Base-by-base conservation (phyloP, 2,329 filamentous ascomycete species). In the Microsporum audouinii region DNA sequence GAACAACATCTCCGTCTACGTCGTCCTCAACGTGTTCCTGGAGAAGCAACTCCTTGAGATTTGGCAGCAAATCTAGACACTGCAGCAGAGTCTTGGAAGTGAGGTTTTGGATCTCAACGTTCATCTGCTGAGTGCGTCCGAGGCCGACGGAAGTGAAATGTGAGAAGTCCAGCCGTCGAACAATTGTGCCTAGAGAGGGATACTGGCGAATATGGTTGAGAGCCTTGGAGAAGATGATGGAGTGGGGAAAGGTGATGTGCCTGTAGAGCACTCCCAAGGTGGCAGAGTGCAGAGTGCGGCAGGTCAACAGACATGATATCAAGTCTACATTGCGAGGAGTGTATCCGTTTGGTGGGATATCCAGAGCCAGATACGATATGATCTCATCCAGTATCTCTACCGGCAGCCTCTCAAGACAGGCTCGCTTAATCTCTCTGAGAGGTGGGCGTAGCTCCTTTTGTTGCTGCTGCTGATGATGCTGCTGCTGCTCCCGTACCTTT, bases 11-110 rank as follows among this genome's bases (percentile, higher is more conserved):
- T n/a, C 78, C 77, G 67, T 84, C 82, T 55, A 92, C 77, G 66
- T 94, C 89, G 57, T 86, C 84, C 70, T 91, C 88, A 59, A 94
- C 79, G 67, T 92, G 88, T 73, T 94, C 89, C 75, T 91, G 88
- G 17, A 85, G 84, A 57, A 92, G 77, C 69, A 91, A 89, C 74
- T 92, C 89, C 68, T 86, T 84, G 36, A 94, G 77, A 68, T 87
- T 84, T 1, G 88, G 87, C 3, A 87, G 85, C 63, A 91, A 76
- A 65, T 87, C 78, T 59, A 94, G 77, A 71, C 87, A 91, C 71
- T 85, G 80, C 59, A 87, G 75, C 56, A 94, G 79, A 3, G 88
- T 92, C 69, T 84, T 82, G 12, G 86, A 79, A 23, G 88, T 92
- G 68, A 94, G 73, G 74, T 91, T 91, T 69, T 84, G 84, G 61